phyloP scores from a whole-genome alignment of 768 basidiomycete genomes.

The Hirschioporus abietinus region DNA sequence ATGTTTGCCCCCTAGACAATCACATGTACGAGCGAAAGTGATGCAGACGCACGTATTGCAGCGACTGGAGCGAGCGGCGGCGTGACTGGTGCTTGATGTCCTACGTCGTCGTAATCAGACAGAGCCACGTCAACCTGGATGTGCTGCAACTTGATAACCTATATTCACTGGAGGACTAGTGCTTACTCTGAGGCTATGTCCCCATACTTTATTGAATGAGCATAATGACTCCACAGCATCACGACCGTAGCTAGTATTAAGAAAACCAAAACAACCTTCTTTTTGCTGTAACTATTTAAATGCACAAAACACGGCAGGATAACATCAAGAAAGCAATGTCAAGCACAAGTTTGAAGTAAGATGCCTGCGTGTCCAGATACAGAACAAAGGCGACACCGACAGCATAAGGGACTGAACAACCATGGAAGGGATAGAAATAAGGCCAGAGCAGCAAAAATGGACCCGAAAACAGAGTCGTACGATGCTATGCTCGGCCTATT shows the following conservation, averaged over 20 bases:
- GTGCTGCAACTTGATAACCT: background rate
- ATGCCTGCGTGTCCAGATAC: background rate
- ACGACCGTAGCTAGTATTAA: background rate
- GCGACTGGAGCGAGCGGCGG: conserved; percentile 24
- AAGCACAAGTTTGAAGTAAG: background rate
- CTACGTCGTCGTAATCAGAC: background rate
- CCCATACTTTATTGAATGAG: background rate
- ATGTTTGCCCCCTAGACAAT: conserved; percentile 14
- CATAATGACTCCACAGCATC: background rate
- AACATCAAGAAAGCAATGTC: conserved; percentile 1
- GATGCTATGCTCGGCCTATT: background rate
- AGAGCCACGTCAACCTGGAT: background rate
- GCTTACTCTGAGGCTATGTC: background rate
- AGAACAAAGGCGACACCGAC: background rate
- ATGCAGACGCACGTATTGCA: conserved; percentile 30
- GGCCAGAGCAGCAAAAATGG: background rate
- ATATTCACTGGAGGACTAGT: background rate
- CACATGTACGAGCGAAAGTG: conserved; percentile 28
- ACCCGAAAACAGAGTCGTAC: background rate
- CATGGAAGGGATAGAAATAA: conserved; percentile 1
- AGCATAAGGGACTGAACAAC: background rate
- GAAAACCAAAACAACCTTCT: background rate
- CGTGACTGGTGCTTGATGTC: conserved; percentile 4
- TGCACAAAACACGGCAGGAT: background rate
- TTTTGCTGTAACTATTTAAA: background rate